These are phyloP conservation scores for Stentor roeselii DNA, from an alignment of 73 alveolate species.

Conservation along the genomic window DNA sequence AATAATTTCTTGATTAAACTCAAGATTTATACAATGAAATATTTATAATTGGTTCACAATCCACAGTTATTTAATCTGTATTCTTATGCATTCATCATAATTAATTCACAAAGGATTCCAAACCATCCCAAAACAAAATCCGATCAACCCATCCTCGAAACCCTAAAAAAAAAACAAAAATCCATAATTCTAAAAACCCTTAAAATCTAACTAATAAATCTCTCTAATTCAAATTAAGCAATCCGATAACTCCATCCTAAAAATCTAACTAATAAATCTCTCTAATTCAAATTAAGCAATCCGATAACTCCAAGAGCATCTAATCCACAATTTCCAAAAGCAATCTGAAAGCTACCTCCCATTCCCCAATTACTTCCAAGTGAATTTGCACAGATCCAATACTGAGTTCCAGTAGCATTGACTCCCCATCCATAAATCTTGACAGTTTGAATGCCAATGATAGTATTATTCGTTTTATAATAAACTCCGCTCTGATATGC, in stretches of 20 bases:
- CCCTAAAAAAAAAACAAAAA: too few species aligned
- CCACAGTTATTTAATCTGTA: too few species aligned
- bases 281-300: not conserved
- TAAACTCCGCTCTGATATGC: slow-evolving; percentile 72
- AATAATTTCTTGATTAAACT: too few species aligned
- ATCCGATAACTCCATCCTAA: not conserved
- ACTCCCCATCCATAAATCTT: slow-evolving; percentile 88
- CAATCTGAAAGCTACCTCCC: slow-evolving; percentile 36
- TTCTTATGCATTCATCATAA: too few species aligned
- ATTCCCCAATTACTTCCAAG: slow-evolving; percentile 85
- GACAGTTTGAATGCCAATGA: slow-evolving; percentile 81
- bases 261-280: too few species aligned
- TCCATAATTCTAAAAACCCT: too few species aligned
- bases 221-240: not conserved
- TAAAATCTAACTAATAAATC: too few species aligned
- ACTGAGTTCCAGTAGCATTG: slow-evolving; percentile 53
- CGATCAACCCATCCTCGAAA: too few species aligned
- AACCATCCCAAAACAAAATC: too few species aligned
- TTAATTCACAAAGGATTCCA: too few species aligned
- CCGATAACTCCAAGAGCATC: not conserved
- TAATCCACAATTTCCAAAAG: not conserved
- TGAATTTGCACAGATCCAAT: slow-evolving; percentile 82
- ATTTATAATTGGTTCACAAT: too few species aligned
- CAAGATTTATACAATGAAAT: too few species aligned
- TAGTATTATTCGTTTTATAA: slow-evolving; percentile 57